Evolutionary conservation across 352 stramenopile genomes (phyloP), one percentile per base, ranked within the genome.

Genomic region (Globisporangium sylvaticum): DNA sequence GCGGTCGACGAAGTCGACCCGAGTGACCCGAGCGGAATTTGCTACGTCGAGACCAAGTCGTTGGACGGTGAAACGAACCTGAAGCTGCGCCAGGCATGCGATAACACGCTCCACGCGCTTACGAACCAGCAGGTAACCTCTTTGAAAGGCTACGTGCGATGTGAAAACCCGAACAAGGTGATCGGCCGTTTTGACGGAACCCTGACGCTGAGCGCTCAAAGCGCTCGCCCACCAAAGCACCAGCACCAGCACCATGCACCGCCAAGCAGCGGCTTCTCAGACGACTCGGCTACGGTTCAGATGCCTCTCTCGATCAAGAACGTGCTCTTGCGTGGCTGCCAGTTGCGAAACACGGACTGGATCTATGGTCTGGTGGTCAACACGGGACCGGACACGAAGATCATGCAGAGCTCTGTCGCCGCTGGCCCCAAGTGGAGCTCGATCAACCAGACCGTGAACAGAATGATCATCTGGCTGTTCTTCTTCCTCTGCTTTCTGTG

Each of bases 11-110:
- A 97, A 68, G 71, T 81, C 1, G 80, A 93, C 22, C 74, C 81
- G 3, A 76, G 64, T 14, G 71, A 87, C 46, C 83, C 89, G 0
- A 84, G 79, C 4, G 86, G 88, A 27, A 89, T 93, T 31, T 92
- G 84, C 72, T 96, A 94, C 65, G 86, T 96, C 8, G 87, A 97
- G 74, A 97, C 91, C 56, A 91, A 90, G 64, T 92, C 79, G 58
- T 71, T 97, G 8, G 91, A 97, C 62, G 91, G 91, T 14, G 91
- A 97, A 55, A 97, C 91, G 9, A 97, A 97, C 63, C 72, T 97
- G 42, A 97, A 97, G 71, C 69, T 95, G 37, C 85, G 90, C 24
- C 78, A 94, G 25, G 84, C 84, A 0, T 83, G 80, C 22, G 75
- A 94, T 29, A 69, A 71, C 42, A 92, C 84, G 34, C 72, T 89